Evolutionary conservation across 305 asterid genomes (phyloP).

Genomic region (Fraxinus angustifolia): DNA sequence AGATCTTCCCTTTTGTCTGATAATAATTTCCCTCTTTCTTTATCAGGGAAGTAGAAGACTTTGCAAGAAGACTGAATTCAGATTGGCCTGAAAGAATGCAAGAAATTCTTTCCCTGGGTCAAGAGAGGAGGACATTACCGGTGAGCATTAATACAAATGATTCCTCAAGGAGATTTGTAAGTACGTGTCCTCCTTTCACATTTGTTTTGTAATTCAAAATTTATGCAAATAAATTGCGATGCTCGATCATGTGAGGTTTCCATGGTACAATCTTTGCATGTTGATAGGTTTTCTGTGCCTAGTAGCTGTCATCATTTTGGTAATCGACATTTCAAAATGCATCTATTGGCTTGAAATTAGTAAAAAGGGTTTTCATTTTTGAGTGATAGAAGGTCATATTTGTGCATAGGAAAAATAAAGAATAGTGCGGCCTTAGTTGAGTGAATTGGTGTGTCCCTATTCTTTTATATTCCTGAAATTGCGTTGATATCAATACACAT

Average conservation of each 20-base stretch:
- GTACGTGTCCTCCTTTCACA: constrained; percentile 31
- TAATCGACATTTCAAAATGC: background rate
- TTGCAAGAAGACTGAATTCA: constrained; percentile 84
- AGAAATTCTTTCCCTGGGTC: constrained; percentile 75
- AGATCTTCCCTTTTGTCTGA: constrained; percentile 1
- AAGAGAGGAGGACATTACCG: constrained; percentile 60
- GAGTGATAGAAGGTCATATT: background rate
- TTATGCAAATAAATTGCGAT: background rate
- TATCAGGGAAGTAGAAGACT: constrained; percentile 95
- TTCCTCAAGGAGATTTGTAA: constrained; percentile 54
- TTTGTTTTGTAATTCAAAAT: background rate
- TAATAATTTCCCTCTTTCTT: constrained; percentile 17
- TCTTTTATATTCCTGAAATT: background rate
- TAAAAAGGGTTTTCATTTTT: background rate
- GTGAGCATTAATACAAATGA: constrained; percentile 61
- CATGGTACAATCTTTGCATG: background rate
- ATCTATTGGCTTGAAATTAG: background rate
- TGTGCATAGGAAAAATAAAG: background rate
- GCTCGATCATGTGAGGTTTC: background rate
- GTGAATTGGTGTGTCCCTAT: background rate
- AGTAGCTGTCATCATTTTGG: background rate
- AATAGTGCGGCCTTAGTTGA: background rate
- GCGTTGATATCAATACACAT: background rate
- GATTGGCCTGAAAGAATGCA: constrained; percentile 94
- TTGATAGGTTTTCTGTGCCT: background rate